Conservation (phyloP, 2,329 filamentous ascomycete genomes). For the Calonectria hawksworthii region DNA sequence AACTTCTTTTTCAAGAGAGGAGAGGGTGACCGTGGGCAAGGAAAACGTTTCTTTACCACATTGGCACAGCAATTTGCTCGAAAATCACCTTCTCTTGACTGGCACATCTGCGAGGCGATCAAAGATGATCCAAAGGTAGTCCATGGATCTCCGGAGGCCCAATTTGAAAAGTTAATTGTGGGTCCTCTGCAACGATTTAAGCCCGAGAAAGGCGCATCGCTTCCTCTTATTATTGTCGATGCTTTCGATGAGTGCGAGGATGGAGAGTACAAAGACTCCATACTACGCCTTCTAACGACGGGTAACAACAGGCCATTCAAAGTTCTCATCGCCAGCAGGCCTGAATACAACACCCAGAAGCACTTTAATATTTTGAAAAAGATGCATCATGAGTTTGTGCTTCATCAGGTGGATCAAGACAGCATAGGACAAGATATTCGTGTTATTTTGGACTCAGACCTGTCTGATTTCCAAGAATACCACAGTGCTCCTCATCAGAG, state of each 20-base stretch:
- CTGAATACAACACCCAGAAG: conserved; percentile 51
- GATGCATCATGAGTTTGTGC: not conserved
- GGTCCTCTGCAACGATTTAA: conserved; percentile 43
- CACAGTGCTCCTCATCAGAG: conserved; percentile 32
- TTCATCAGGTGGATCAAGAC: not conserved
- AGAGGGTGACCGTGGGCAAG: conserved; percentile 53
- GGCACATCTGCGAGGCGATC: conserved; percentile 46
- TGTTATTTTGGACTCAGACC: conserved; percentile 37
- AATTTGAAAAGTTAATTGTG: conserved; percentile 57
- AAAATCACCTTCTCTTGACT: conserved; percentile 44
- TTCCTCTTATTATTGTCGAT: conserved; percentile 53
- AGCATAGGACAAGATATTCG: not conserved
- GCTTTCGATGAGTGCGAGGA: conserved; percentile 39
- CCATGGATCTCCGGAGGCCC: conserved; percentile 46
- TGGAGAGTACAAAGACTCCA: conserved; percentile 47
- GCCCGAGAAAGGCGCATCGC: not conserved
- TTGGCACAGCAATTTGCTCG: conserved; percentile 51
- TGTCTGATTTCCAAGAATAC: conserved; percentile 33
- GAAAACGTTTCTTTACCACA: conserved; percentile 55
- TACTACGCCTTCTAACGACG: conserved; percentile 46
- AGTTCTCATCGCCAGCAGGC: conserved; percentile 58
- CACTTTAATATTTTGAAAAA: not conserved
- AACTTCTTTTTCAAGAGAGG: conserved; percentile 62
- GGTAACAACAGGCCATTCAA: conserved; percentile 43
- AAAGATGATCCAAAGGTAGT: conserved; percentile 47